Percentiles rank a stretch among this genome's conserved stretches.
Conservation (phyloP, 2,329 filamentous ascomycete species). For the Fusarium citri region DNA sequence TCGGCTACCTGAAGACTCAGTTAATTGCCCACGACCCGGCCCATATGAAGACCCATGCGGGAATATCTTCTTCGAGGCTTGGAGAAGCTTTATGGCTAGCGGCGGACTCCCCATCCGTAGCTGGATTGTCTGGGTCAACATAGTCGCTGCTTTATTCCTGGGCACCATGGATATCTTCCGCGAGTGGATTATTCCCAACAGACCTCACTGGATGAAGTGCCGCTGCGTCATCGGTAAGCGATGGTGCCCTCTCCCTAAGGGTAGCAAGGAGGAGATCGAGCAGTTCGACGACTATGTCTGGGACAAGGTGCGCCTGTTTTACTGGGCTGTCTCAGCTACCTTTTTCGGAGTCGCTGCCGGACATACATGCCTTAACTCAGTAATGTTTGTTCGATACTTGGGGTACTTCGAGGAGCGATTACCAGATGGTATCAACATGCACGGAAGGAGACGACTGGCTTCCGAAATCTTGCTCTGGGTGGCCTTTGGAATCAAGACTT, state of each 20-base stretch:
- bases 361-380: conserved; percentile 31
- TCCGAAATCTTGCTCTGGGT: conserved; percentile 39
- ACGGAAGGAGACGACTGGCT: conserved; percentile 23
- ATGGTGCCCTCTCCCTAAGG: conserved; percentile 41
- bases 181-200: conserved; percentile 45
- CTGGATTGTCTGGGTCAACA: conserved; percentile 34
- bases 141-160: conserved; percentile 30
- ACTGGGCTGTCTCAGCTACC: conserved; percentile 39
- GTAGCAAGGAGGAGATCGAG: conserved; percentile 45
- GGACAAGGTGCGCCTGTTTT: conserved; percentile 43
- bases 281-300: conserved; percentile 42
- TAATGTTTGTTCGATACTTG: conserved; percentile 36
- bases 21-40: conserved; percentile 37
- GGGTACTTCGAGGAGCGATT: conserved; percentile 36
- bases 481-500: conserved; percentile 31
- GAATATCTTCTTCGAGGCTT: conserved; percentile 47
- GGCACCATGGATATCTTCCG: conserved; percentile 24
- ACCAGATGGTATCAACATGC: conserved; percentile 44
- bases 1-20: conserved; percentile 38
- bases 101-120: conserved; percentile 28
- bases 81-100: conserved; percentile 35
- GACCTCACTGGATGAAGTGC: conserved; percentile 45
- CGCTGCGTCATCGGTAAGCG: conserved; percentile 44
- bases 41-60: conserved; percentile 33
- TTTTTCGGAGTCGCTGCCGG: conserved; percentile 37